Evolutionary conservation across 2,329 filamentous ascomycete species (phyloP).

Genomic region (Hyphodiscus sp.): DNA sequence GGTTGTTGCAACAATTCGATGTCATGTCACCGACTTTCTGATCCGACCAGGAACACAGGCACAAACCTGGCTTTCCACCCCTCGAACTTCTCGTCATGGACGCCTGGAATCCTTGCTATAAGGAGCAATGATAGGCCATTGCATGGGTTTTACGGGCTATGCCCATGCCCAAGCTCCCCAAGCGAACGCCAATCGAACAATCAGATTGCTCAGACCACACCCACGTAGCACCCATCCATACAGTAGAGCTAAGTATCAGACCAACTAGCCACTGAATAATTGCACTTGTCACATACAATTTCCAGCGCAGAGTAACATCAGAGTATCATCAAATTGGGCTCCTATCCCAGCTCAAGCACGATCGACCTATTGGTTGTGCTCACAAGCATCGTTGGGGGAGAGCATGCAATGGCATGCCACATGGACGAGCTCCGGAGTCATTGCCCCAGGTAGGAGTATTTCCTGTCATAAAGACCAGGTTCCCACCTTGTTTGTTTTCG

Average conservation of each 20-base stretch:
- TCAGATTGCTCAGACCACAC: not conserved
- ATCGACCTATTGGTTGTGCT: not conserved
- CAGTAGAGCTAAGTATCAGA: too few species aligned
- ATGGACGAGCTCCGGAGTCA: not conserved
- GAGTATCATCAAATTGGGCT: not conserved
- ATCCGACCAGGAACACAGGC: too few species aligned
- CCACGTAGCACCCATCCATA: conserved; percentile 1
- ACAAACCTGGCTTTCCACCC: not conserved
- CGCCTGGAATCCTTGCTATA: not conserved
- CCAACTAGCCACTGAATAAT: not conserved
- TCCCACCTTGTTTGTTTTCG: conserved; percentile 9
- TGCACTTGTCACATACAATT: not conserved
- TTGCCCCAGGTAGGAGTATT: not conserved
- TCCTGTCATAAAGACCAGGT: not conserved
- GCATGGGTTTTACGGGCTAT: not conserved
- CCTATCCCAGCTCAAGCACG: not conserved
- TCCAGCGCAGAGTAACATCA: not conserved
- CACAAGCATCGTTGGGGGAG: not conserved
- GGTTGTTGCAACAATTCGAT: not conserved
- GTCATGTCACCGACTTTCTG: not conserved
- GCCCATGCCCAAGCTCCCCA: not conserved
- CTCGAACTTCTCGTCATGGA: not conserved
- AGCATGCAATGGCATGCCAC: not conserved
- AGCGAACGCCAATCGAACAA: conserved; percentile 7
- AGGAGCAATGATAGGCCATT: not conserved